Evolutionary conservation across 2,329 filamentous ascomycete genomes (phyloP), one percentile per base, ranked within the genome.

Genomic region (Beauveria brongniartii): DNA sequence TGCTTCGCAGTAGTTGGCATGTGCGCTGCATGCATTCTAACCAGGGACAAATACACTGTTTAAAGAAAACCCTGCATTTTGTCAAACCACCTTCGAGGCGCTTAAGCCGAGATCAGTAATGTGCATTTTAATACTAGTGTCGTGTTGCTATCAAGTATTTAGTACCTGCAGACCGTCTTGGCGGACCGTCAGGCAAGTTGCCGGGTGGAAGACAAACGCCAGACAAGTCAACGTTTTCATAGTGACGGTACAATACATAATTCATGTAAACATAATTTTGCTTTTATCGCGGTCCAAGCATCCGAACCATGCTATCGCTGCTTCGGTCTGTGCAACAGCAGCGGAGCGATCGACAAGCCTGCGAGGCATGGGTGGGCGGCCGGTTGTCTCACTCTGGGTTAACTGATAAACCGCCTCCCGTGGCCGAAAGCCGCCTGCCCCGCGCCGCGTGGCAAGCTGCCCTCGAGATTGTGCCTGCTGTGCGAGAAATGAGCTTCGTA

Each of bases 381-480:
- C 34, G 12, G 34, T 16, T 37, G 20, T 52, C 56, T 59, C 47
- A 52, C 47, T 6, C n/a, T 34, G 50, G 48, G 43, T 43, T 20
- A 26, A 56, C 20, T 37, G 37, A 52, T 52, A 44, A 52, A 10
- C 37, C 47, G 54, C n/a, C 55, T 3, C 16, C 47, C 47, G 34
- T 59, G 46, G 47, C 56, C 47, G 56, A 59, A 52, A 59, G 37
- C 47, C 56, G 56, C 47, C 12, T 43, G 46, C n/a, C 46, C 55
- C 22, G 46, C 37, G 50, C 50, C n/a, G 26, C n/a, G 10, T 20
- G 26, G 28, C 26, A 16, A 24, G 30, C 50, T 34, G 50, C 12
- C 30, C 50, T 40, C n/a, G 28, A 53, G 30, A n/a, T 20, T 53
- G 50, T 53, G 14, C 18, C 3, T 7, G 30, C 30, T 14, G 34